These are phyloP conservation scores for Venturia nashicola DNA, from an alignment of 2,329 filamentous ascomycete genomes.

Conservation along the genomic window DNA sequence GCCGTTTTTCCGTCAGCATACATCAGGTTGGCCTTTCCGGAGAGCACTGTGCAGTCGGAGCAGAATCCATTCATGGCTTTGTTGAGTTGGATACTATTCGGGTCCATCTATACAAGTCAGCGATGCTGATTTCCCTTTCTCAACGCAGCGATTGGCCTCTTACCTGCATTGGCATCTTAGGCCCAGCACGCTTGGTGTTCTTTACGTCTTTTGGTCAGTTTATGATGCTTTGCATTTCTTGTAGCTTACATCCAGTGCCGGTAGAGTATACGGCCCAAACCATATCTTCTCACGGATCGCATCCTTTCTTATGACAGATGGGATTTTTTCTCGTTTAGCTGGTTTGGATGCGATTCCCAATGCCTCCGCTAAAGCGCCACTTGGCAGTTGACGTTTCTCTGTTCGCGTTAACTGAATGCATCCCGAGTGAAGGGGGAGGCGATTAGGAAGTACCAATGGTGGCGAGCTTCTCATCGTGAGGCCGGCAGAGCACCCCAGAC, in stretches of 20 bases:
- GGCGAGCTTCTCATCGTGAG: not conserved
- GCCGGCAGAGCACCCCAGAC: not conserved
- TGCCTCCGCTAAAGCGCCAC: not conserved
- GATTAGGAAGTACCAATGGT: not conserved
- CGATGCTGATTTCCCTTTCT: not conserved
- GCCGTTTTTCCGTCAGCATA: not conserved
- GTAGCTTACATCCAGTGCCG: not conserved
- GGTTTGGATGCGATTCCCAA: not conserved
- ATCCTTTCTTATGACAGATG: slow-evolving; percentile 3
- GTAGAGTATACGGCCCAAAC: slow-evolving; percentile 7
- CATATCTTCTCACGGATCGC: slow-evolving; percentile 2
- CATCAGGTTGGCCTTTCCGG: slow-evolving; percentile 3
- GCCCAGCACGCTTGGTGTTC: not conserved
- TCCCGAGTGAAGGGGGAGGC: not conserved
- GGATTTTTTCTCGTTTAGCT: not conserved
- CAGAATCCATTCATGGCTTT: slow-evolving; percentile 4
- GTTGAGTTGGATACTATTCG: slow-evolving; percentile 6
- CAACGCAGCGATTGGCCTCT: too few species aligned
- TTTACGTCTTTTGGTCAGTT: not conserved
- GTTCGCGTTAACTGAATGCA: not conserved
- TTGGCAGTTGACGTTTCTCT: not conserved
- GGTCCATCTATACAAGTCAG: slow-evolving; percentile 5
- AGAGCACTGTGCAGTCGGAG: slow-evolving; percentile 7
- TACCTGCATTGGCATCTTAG: slow-evolving; percentile 5
- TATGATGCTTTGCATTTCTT: too few species aligned